Conservation (phyloP, 306 rosid genomes). For the Casuarina glauca region DNA sequence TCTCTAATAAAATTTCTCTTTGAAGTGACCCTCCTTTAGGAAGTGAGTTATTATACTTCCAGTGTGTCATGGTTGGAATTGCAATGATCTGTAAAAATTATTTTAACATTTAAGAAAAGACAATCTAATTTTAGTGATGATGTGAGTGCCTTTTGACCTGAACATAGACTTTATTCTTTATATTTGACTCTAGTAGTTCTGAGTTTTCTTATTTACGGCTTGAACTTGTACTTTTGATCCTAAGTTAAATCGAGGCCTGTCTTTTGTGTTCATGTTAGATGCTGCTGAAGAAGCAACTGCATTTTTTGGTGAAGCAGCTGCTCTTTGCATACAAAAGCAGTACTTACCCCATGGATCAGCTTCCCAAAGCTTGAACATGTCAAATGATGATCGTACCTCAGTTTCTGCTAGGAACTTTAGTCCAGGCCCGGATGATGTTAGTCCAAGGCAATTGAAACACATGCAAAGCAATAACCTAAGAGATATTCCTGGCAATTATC, state of each 20-base stretch:
- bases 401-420: slow-evolving; percentile 52
- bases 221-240: neutral
- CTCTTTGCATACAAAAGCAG: slow-evolving; percentile 80
- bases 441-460: slow-evolving; percentile 69
- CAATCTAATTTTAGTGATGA: neutral
- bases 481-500: slow-evolving; percentile 75
- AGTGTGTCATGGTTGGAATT: neutral
- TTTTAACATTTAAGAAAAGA: neutral
- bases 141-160: neutral
- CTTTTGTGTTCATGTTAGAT: slow-evolving; percentile 48
- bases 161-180: neutral
- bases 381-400: slow-evolving; percentile 57
- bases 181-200: neutral
- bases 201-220: neutral
- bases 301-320: slow-evolving; percentile 93
- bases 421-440: slow-evolving; percentile 55
- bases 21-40: neutral
- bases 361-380: slow-evolving; percentile 47
- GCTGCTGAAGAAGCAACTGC: slow-evolving; percentile 92
- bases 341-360: slow-evolving; percentile 52
- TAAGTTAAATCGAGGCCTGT: slow-evolving; percentile 10
- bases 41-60: neutral
- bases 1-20: neutral
- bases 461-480: slow-evolving; percentile 63
- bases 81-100: neutral